Evolutionary conservation across 805 yeast species (phyloP).

Genomic region (Cyberlindnera japonica): DNA sequence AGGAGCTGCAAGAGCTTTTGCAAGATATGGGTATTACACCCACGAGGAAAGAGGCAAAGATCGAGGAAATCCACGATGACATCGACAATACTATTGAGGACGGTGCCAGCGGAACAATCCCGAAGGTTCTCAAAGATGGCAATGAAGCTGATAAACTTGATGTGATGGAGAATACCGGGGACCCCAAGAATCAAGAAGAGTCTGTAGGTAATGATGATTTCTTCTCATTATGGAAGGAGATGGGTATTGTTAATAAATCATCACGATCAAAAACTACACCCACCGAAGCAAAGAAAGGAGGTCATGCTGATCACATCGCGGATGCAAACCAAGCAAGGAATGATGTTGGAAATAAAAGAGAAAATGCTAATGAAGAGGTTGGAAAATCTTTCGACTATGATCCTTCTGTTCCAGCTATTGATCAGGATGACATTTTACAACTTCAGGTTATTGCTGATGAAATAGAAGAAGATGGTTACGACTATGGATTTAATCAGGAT

Average conservation of each 20-base stretch:
- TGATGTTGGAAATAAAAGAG: not conserved
- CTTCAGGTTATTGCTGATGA: conserved; percentile 54
- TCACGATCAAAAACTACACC: not conserved
- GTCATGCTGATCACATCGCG: too few relatives aligned
- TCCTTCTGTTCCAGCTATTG: conserved; percentile 29
- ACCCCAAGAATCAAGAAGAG: conserved; percentile 2
- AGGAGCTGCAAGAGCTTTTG: conserved; percentile 30
- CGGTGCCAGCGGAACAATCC: not conserved
- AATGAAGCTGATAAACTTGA: not conserved
- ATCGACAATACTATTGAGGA: not conserved
- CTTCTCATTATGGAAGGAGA: conserved; percentile 12
- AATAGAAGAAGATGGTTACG: conserved; percentile 35
- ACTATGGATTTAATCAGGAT: conserved; percentile 30
- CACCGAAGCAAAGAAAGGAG: not conserved
- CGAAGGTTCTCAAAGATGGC: too few relatives aligned
- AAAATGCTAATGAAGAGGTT: not conserved
- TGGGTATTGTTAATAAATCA: conserved; percentile 17
- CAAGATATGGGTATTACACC: conserved; percentile 25
- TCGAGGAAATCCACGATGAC: conserved; percentile 9
- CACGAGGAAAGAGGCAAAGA: conserved; percentile 8
- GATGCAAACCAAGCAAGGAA: too few relatives aligned
- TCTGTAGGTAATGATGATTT: too few relatives aligned
- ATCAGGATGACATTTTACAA: conserved; percentile 45
- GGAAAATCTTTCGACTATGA: not conserved
- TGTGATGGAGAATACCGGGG: conserved; percentile 8